Percentiles rank a stretch among this genome's conserved stretches.
These are phyloP conservation scores for Xylaria sp. DNA, from an alignment of 2,329 filamentous ascomycete genomes.

Conservation along the genomic window DNA sequence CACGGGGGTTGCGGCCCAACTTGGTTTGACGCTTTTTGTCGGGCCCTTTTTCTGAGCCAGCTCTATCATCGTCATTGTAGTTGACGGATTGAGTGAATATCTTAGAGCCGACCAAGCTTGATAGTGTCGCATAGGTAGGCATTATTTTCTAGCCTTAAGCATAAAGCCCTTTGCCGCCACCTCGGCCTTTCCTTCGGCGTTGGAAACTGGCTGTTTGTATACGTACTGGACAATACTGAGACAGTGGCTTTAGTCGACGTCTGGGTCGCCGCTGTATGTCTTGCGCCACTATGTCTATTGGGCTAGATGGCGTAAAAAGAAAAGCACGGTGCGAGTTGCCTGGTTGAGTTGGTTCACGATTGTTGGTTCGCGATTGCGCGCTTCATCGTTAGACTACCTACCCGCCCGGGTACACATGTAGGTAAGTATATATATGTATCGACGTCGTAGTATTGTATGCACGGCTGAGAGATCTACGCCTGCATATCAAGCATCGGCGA, in stretches of 20 bases:
- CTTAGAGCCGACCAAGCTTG: too few relatives aligned
- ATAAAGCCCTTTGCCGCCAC: neutral
- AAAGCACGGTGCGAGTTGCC: neutral
- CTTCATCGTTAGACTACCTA: neutral
- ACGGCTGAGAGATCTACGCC: neutral
- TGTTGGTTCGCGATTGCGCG: neutral
- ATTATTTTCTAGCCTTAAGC: too few relatives aligned
- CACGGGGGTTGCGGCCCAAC: conserved; percentile 36
- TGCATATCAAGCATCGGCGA: neutral
- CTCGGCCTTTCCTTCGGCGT: neutral
- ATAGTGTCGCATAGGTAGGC: too few relatives aligned
- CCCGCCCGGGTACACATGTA: neutral
- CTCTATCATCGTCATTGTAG: neutral
- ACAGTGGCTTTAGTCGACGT: neutral
- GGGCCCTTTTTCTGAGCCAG: neutral
- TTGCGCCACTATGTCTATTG: neutral
- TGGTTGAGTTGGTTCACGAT: neutral
- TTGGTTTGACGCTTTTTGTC: conserved; percentile 4
- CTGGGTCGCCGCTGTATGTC: neutral
- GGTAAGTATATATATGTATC: neutral
- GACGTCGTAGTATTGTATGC: neutral
- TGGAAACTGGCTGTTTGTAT: neutral
- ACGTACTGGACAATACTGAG: neutral
- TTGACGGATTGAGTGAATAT: too few relatives aligned
- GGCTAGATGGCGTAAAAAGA: neutral